Evolutionary conservation across 352 stramenopile species (phyloP).

Genomic region (Pythium grandisporangium): DNA sequence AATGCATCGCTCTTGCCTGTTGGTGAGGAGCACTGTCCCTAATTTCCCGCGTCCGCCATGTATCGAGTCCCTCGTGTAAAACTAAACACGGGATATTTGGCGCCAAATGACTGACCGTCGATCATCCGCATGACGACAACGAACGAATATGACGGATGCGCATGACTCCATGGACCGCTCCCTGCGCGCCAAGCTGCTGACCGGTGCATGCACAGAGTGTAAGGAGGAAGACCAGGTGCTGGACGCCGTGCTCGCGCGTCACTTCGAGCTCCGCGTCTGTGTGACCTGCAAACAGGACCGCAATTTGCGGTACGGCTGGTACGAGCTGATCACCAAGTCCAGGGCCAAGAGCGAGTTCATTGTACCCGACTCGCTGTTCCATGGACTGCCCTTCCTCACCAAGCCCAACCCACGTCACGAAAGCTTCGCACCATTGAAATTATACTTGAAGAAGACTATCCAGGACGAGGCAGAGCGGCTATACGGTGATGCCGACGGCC

Average conservation of each 20-base stretch:
- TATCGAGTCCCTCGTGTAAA: slow-evolving; percentile 12
- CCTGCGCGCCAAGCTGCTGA: slow-evolving; percentile 2
- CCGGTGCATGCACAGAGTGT: slow-evolving; percentile 42
- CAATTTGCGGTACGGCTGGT: slow-evolving; percentile 34
- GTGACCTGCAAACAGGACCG: slow-evolving; percentile 49
- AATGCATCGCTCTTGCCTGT: not conserved
- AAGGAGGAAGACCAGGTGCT: slow-evolving; percentile 29
- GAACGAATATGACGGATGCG: too few relatives aligned
- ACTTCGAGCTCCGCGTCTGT: slow-evolving; percentile 54
- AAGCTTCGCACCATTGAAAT: slow-evolving; percentile 51
- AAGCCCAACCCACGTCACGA: slow-evolving; percentile 62
- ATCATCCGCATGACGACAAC: too few relatives aligned
- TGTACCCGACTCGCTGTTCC: slow-evolving; percentile 53
- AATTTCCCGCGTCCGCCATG: not conserved
- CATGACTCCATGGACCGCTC: slow-evolving; percentile 13
- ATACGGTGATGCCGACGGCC: slow-evolving; percentile 28
- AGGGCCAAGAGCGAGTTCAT: slow-evolving; percentile 43
- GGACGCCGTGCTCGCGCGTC: slow-evolving; percentile 30
- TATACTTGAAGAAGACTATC: slow-evolving; percentile 49
- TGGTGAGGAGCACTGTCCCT: too few relatives aligned
- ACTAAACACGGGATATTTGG: slow-evolving; percentile 5
- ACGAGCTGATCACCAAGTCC: slow-evolving; percentile 57
- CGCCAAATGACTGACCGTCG: not conserved
- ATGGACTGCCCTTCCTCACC: slow-evolving; percentile 25
- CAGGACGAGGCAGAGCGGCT: slow-evolving; percentile 38